These are phyloP conservation scores for Boletus vinaceobasis DNA, from an alignment of 768 basidiomycete species.

Conservation along the genomic window DNA sequence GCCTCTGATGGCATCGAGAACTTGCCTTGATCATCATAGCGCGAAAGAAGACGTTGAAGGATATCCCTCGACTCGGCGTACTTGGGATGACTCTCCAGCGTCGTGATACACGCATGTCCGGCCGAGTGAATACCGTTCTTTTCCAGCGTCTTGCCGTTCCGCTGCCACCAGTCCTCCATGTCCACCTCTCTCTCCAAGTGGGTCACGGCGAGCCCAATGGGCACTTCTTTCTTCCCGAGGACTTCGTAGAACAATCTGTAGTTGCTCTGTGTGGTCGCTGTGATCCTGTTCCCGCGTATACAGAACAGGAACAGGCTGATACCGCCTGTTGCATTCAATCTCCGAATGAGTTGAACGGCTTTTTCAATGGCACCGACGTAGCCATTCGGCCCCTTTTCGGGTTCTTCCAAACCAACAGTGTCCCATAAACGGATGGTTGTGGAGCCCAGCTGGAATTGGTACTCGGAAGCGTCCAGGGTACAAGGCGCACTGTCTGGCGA, in stretches of 20 bases:
- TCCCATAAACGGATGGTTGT: constrained; percentile 30
- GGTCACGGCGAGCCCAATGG: constrained; percentile 38
- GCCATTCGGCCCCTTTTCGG: constrained; percentile 14
- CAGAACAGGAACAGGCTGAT: constrained; percentile 41
- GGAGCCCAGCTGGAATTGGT: constrained; percentile 25
- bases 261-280: constrained; percentile 23
- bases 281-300: constrained; percentile 38
- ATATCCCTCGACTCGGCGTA: constrained; percentile 29
- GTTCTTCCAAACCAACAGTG: constrained; percentile 33
- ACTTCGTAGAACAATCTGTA: constrained; percentile 25
- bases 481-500: constrained; percentile 29
- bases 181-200: constrained; percentile 34
- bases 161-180: constrained; percentile 35
- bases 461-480: constrained; percentile 31
- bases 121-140: constrained; percentile 19
- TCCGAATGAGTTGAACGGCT: constrained; percentile 32
- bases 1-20: constrained; percentile 29
- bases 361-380: constrained; percentile 30
- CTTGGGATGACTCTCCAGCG: constrained; percentile 24
- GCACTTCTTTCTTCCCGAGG: constrained; percentile 34
- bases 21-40: constrained; percentile 26
- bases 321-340: constrained; percentile 30
- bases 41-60: constrained; percentile 17
- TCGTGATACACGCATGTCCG: constrained; percentile 33
- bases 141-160: constrained; percentile 21